Base-by-base conservation (phyloP, 176 grass and related monocot genomes). In the Oryza meyeriana region DNA sequence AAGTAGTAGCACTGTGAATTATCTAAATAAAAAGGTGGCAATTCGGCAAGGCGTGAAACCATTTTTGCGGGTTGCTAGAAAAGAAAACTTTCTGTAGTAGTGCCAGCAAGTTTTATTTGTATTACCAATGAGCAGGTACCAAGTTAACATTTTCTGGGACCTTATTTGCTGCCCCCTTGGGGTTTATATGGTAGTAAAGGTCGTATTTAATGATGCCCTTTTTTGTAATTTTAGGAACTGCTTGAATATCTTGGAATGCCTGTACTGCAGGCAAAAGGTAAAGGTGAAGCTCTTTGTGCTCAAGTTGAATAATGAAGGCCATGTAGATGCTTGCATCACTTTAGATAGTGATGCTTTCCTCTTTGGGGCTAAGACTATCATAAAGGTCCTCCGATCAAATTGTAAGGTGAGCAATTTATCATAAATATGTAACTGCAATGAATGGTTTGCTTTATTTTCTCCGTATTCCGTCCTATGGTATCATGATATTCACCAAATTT, bases 301-400 rank as follows among this genome's bases (percentile, higher is more conserved):
- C 93, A 95, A n/a, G 76, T 80, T 99, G 79, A 99, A 98, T 69
- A 83, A 61, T 41, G 87, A 93, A 80, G 96, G 93, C 12, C 64
- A 82, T 72, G 96, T 95, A 45, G 93, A 91, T 92, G 96, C 93
- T 88, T 99, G 96, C 76, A 91, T 99, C 42, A 99, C 96, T 64
- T 76, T 93, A 10, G 96, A 99, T 73, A 92, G 93, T 65, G 96
- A 99, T 77, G 88, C 96, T 64, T 99, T 99, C 85, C 90, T 99
- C 20, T 99, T 92, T 68, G 96, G 93, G 33, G 96, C 92, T 30
- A 95, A 90, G 90, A 93, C 89, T 82, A 85, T 93, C 61, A 83
- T 95, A 85, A 95, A 95, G 83, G 76, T 87, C 64, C 73, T 99
- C 69, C 61, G 33, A 26, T 99, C 96, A 0, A 99, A 99, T 76